A percentile compares a stretch with the other conserved stretches of the same genome.
Evolutionary conservation across 2,329 filamentous ascomycete species (phyloP).

Genomic region (Ceratocystis ficicola): DNA sequence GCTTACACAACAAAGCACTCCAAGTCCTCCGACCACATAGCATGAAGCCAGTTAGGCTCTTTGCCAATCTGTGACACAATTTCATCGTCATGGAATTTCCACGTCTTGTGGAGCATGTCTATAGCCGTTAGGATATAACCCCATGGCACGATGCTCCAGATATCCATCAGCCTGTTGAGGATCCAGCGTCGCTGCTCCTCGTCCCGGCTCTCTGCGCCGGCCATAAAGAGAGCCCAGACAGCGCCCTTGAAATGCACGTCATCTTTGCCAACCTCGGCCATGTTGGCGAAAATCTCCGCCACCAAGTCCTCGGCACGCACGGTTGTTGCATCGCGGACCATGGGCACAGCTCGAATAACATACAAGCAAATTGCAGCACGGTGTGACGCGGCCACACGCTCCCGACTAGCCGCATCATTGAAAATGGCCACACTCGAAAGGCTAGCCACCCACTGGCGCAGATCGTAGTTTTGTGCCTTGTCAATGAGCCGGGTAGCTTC

Average conservation of each 20-base stretch:
- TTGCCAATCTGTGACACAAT: slow-evolving; percentile 19
- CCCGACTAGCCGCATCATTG: slow-evolving; percentile 34
- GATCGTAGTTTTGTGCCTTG: slow-evolving; percentile 34
- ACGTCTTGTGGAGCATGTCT: slow-evolving; percentile 38
- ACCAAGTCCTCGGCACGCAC: slow-evolving; percentile 37
- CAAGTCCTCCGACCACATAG: slow-evolving; percentile 34
- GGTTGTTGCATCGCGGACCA: slow-evolving; percentile 29
- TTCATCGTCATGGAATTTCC: slow-evolving; percentile 34
- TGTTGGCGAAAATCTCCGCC: slow-evolving; percentile 39
- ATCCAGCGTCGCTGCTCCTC: slow-evolving; percentile 39
- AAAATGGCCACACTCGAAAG: slow-evolving; percentile 30
- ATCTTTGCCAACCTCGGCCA: slow-evolving; percentile 36
- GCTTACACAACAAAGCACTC: slow-evolving; percentile 37
- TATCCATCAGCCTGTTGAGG: slow-evolving; percentile 36
- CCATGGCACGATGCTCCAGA: slow-evolving; percentile 38
- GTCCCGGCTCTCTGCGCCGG: slow-evolving; percentile 43
- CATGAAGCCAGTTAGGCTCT: slow-evolving; percentile 34
- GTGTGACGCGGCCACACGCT: slow-evolving; percentile 36
- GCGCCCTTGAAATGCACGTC: slow-evolving; percentile 47
- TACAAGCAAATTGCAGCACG: slow-evolving; percentile 38
- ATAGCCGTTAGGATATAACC: slow-evolving; percentile 41
- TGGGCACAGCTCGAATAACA: slow-evolving; percentile 35
- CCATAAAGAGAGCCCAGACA: slow-evolving; percentile 48
- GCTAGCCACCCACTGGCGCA: slow-evolving; percentile 33
- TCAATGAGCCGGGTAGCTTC: slow-evolving; percentile 33